These are phyloP conservation scores for Trichosporon coremiiforme DNA, from an alignment of 1,284 basidiomycete species.

Conservation along the genomic window DNA sequence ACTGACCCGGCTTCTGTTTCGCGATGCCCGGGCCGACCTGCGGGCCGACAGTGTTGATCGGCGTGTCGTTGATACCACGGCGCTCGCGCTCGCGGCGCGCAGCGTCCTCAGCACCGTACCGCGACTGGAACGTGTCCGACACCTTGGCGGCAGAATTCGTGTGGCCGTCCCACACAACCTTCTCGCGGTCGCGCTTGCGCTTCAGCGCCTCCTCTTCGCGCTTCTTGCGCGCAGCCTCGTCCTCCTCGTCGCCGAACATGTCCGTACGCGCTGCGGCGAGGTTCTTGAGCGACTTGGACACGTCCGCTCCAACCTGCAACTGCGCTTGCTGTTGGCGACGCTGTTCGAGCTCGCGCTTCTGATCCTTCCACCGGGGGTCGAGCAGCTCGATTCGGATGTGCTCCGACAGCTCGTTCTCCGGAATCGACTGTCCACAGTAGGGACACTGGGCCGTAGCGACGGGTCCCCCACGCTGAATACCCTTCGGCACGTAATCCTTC, in stretches of 20 bases:
- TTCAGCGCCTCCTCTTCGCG: conserved; percentile 81
- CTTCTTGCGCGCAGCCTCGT: conserved; percentile 79
- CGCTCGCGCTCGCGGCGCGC: conserved; percentile 89
- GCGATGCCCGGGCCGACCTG: conserved; percentile 44
- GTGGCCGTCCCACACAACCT: conserved; percentile 94
- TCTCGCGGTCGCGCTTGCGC: conserved; percentile 79
- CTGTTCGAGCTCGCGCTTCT: conserved; percentile 79
- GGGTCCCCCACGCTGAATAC: conserved; percentile 67
- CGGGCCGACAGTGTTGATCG: conserved; percentile 36
- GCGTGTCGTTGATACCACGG: conserved; percentile 53
- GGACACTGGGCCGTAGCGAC: conserved; percentile 81
- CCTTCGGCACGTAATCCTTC: conserved; percentile 92
- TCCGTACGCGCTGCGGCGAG: conserved; percentile 91
- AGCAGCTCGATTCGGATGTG: conserved; percentile 98
- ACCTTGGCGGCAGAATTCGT: conserved; percentile 85
- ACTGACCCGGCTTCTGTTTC: conserved; percentile 33
- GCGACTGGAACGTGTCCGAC: conserved; percentile 83
- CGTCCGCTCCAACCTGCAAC: conserved; percentile 77
- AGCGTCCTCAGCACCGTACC: conserved; percentile 90
- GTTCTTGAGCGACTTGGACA: conserved; percentile 84
- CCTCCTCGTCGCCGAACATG: conserved; percentile 81
- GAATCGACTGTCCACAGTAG: conserved; percentile 91
- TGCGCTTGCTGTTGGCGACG: conserved; percentile 88
- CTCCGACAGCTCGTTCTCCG: conserved; percentile 91
- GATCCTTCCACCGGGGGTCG: conserved; percentile 96